Evolutionary conservation across 192 early-diverging fungal genomes (phyloP), one percentile per base, ranked within the genome.

Genomic region (Geranomyces michiganensis): DNA sequence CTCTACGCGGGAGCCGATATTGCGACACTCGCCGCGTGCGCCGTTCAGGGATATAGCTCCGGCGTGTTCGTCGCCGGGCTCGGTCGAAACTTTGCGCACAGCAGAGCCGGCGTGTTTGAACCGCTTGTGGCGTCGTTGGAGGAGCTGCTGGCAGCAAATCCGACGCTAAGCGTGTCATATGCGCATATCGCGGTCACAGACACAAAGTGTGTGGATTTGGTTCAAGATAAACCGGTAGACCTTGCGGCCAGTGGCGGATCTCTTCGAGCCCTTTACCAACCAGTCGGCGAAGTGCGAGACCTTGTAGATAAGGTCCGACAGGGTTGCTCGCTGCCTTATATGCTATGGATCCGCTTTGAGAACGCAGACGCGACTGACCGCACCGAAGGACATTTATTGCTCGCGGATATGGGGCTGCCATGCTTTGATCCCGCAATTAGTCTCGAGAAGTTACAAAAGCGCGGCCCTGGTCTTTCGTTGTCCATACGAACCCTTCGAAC

Each of bases 251-350:
- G 31, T 32, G 24, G 22, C 46, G 65, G 32, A 1, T n/a, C 62
- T 21, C 8, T 66, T 24, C 36, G 45, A 27, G 12, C 15, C 8
- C 13, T 56, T n/a, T 64, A 65, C 29, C 44, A 30, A 26, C 29
- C 60, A 17, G 30, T 73, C 43, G 12, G 3, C 13, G n/a, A 12
- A 1, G 29, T 24, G 29, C 49, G 3, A 0, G 62, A 56, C 5
- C 26, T 64, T 31, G 51, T n/a, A n/a, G 31, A 13, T 9, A n/a
- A 43, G 63, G 12, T 65, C 12, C 26, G 29, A 0, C 21, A 29
- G 43, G 71, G 71, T 21, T 73, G 32, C 48, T 73, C 71, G 14
- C 49, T 73, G 51, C 71, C 71, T 15, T 73, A 53, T 46, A 13
- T 66, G 15, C 14, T 73, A 29, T 29, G 19, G 22, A 29, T 73